Percentiles rank a stretch among this genome's conserved stretches.
phyloP scores from a whole-genome alignment of 1,284 basidiomycete genomes.

The Papiliotrema fonsecae region DNA sequence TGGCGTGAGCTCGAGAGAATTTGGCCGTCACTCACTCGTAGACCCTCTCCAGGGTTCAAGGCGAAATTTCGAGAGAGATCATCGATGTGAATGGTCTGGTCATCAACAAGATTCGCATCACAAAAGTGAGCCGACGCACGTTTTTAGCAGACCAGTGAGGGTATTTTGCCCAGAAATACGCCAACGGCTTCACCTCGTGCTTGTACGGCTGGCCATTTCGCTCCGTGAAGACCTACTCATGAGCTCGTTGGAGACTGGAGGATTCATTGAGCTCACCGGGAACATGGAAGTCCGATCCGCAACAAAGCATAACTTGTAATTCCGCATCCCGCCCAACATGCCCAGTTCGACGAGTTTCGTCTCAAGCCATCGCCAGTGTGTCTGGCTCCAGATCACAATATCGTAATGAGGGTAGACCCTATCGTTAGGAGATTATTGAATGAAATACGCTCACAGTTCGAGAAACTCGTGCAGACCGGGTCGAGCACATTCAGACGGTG shows the following conservation, averaged over 20 bases:
- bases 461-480: slow-evolving; percentile 81
- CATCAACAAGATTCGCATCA: slow-evolving; percentile 1
- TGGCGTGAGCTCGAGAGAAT: slow-evolving; percentile 7
- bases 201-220: slow-evolving; percentile 68
- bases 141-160: slow-evolving; percentile 72
- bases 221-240: slow-evolving; percentile 55
- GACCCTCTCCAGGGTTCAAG: slow-evolving; percentile 73
- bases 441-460: slow-evolving; percentile 14
- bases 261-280: slow-evolving; percentile 53
- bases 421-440: neutral
- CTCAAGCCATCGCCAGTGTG: slow-evolving; percentile 87
- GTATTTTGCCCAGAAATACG: slow-evolving; percentile 82
- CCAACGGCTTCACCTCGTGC: slow-evolving; percentile 75
- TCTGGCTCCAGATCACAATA: slow-evolving; percentile 75
- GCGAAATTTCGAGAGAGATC: slow-evolving; percentile 84
- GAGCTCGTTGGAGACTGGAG: neutral
- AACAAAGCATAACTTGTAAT: slow-evolving; percentile 62
- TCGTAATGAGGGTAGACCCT: slow-evolving; percentile 74
- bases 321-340: slow-evolving; percentile 64
- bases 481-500: slow-evolving; percentile 71
- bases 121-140: slow-evolving; percentile 10
- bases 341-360: slow-evolving; percentile 81
- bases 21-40: slow-evolving; percentile 52
- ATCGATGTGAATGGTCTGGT: slow-evolving; percentile 73
- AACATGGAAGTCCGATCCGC: slow-evolving; percentile 87